These are phyloP conservation scores for Mycena epipterygia DNA, from an alignment of 768 basidiomycete genomes.

Conservation along the genomic window DNA sequence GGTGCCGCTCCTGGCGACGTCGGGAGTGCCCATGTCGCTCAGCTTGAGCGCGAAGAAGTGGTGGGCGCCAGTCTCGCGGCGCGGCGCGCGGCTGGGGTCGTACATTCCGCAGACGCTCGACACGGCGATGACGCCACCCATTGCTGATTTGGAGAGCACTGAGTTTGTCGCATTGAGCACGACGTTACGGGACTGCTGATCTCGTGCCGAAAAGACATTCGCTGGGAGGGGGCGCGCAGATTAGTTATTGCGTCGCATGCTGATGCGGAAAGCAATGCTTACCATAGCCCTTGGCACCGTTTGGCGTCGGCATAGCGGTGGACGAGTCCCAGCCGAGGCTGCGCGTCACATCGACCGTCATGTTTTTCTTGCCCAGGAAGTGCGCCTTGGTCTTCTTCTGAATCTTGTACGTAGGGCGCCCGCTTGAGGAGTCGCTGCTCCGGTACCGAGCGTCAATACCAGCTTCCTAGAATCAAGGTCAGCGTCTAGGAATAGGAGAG, in stretches of 20 bases:
- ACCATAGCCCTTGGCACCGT: conserved; percentile 34
- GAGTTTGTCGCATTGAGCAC: conserved; percentile 31
- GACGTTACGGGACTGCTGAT: conserved; percentile 33
- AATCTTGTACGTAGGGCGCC: conserved; percentile 40
- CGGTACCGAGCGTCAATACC: conserved; percentile 34
- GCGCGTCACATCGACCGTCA: conserved; percentile 34
- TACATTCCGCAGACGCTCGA: conserved; percentile 32
- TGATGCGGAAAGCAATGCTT: neutral
- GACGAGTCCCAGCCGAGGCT: conserved; percentile 35
- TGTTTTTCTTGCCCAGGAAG: conserved; percentile 41
- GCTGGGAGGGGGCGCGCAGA: conserved; percentile 5
- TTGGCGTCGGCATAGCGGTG: conserved; percentile 9
- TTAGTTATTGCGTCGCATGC: neutral
- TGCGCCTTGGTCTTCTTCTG: conserved; percentile 35
- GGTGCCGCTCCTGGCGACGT: neutral
- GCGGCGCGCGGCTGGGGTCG: conserved; percentile 29
- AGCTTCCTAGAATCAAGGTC: conserved; percentile 12
- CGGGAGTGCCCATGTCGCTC: conserved; percentile 16
- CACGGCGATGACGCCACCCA: conserved; percentile 22
- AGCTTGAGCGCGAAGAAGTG: conserved; percentile 37
- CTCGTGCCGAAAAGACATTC: conserved; percentile 26
- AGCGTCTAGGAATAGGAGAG: neutral
- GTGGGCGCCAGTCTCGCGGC: conserved; percentile 25
- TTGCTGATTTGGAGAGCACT: conserved; percentile 23
- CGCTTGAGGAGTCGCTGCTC: conserved; percentile 25